Base-by-base conservation (phyloP, 305 asterid species). In the Fraxinus platypoda region DNA sequence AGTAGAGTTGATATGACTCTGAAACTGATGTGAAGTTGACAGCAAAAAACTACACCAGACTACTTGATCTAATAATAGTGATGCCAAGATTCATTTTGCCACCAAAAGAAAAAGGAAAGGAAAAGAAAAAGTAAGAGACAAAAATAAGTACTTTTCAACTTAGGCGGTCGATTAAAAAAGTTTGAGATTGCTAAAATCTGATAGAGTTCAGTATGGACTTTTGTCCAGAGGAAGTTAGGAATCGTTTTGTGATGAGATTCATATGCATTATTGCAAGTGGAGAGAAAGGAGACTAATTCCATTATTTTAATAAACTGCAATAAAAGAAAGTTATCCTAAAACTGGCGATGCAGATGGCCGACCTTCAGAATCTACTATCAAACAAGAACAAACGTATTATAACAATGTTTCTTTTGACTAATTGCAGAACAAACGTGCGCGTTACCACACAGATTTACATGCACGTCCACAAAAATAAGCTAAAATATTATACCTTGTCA, bases 181-280 rank as follows among this genome's bases (percentile, higher is more conserved):
- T 64, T 31, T 2, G 68, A 68, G 59, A 13, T 68, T 43, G 83
- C 71, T 33, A 75, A 75, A 76, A 74, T 76, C 59, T 64, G 80
- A 86, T 52, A 80, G 83, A 81, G 83, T 81, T 84, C 30, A 38
- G 81, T 75, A 75, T 71, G 84, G 86, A 86, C 87, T 84, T 83
- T 82, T 81, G 83, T 83, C 81, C 74, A 62, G 87, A 85, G 85
- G 77, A 80, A 28, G 84, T 80, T 54, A 82, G 86, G 86, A 84
- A 82, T 80, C 85, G 77, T 71, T 62, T 43, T 64, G 62, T 71
- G 62, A 57, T 31, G 82, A 83, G 83, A 85, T 82, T 86, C 86
- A 78, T 85, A 64, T 78, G 85, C 88, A 90, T 90, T 83, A 87
- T 80, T 85, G 86, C 76, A 82, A 25, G 81, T 68, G 82, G 85